Base-by-base conservation (phyloP, 352 stramenopile genomes). In the Halophytophthora batemanensis region DNA sequence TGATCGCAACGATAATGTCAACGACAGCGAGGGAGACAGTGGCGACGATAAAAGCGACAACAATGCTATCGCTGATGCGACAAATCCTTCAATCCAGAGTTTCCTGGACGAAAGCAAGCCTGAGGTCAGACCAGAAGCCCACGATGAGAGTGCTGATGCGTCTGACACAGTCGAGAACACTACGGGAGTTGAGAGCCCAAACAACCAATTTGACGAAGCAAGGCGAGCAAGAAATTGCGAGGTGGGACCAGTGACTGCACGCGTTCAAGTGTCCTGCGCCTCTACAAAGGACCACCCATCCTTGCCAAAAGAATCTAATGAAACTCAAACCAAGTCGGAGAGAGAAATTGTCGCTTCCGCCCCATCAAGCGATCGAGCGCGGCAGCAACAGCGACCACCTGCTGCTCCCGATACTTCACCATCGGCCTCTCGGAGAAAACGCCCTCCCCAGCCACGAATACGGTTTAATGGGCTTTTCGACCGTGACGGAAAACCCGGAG, bases 351-450 rank as follows among this genome's bases (percentile, higher is more conserved):
- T n/a, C n/a, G 33, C 33, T 17, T 6, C 3, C 15, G 10, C 3
- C 23, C 22, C 31, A 10, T 50, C 45, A 6, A n/a, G 15, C 44
- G 7, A 19, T 33, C 34, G 43, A 5, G 33, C 50, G 13, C 37
- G 39, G 17, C 50, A 63, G 18, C 50, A n/a, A 18, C 63, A 59
- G 54, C 48, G 48, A 53, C 28, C 37, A 37, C n/a, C 22, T 4
- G 66, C 31, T 25, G 48, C 47, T 2, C 70, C 68, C 36, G 61
- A 64, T 50, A 74, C 66, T 21, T 66, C 64, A 46, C 66, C 71
- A 23, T 44, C 60, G 49, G 56, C 35, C 28, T 23, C 59, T 28
- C 40, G 22, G 6, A 36, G 35, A 19, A 29, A 19, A 1, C 38
- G 42, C 18, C 22, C 31, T 1, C 12, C 50, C 33, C 54, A 21